Conservation (phyloP, 805 yeast genomes). For the Kazachstania martiniae region DNA sequence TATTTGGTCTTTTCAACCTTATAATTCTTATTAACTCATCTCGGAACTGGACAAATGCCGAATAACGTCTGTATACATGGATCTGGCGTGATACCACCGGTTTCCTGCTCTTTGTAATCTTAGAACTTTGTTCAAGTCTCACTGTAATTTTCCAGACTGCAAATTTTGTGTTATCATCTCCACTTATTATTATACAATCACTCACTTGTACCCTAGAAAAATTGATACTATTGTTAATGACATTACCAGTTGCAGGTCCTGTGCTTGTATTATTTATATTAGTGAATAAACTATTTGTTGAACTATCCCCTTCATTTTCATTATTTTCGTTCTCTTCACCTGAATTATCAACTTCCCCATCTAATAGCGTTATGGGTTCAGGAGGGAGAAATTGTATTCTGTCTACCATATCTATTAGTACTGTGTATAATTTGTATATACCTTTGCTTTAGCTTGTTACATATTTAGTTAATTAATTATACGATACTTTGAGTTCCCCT, state of each 20-base stretch:
- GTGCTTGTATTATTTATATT: conserved; percentile 1
- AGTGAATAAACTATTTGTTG: no score
- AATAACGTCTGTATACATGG: conserved; percentile 46
- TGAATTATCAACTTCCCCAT: conserved; percentile 9
- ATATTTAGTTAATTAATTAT: no score
- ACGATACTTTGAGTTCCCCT: no score
- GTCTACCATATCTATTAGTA: conserved; percentile 8
- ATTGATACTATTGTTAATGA: conserved; percentile 7
- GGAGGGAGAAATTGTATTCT: conserved; percentile 12
- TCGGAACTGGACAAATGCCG: conserved; percentile 48
- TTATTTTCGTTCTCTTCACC: conserved; percentile 2
- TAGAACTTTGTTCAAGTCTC: conserved; percentile 7
- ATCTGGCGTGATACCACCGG: conserved; percentile 22
- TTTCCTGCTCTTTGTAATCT: not conserved
- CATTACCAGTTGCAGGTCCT: conserved; percentile 3
- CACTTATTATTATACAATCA: conserved; percentile 22
- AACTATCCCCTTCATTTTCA: not conserved
- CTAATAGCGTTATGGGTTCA: conserved; percentile 19
- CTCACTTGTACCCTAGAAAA: conserved; percentile 12
- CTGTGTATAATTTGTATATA: no score
- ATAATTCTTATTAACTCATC: conserved; percentile 21
- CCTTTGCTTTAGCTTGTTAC: no score
- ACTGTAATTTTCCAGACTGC: conserved; percentile 24
- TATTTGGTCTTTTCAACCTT: conserved; percentile 21
- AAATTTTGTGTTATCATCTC: conserved; percentile 17